Conservation (phyloP, 805 yeast genomes). For the Metahyphopichia silvanorum region DNA sequence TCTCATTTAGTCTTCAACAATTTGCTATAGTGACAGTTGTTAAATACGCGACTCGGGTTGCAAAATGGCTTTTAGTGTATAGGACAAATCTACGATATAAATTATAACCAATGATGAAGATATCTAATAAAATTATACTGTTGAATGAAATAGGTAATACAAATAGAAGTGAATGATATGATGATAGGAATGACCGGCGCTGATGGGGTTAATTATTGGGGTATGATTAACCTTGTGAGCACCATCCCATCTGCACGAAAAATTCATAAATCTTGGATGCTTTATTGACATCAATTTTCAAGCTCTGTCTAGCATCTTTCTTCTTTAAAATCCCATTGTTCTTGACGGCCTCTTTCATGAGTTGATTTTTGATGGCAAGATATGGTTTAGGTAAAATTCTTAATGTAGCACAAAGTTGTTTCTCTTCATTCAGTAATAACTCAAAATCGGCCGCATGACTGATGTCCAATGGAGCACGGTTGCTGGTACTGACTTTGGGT, state of each 20-base stretch:
- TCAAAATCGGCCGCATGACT: conserved; percentile 80
- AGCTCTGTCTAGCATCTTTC: conserved; percentile 77
- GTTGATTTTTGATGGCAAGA: conserved; percentile 82
- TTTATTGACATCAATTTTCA: conserved; percentile 82
- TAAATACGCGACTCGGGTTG: too few species aligned
- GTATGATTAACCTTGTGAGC: conserved; percentile 39
- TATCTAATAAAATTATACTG: too few species aligned
- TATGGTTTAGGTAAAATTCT: conserved; percentile 92
- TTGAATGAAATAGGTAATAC: too few species aligned
- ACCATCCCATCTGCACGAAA: conserved; percentile 91
- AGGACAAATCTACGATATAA: too few species aligned
- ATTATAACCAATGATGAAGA: too few species aligned
- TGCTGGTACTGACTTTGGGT: conserved; percentile 42
- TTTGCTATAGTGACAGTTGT: too few species aligned
- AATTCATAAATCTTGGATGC: conserved; percentile 89
- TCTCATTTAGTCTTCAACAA: too few species aligned
- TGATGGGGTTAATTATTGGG: too few species aligned
- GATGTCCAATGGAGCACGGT: conserved; percentile 58
- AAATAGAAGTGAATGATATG: too few species aligned
- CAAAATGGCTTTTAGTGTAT: too few species aligned
- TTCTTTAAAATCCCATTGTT: conserved; percentile 82
- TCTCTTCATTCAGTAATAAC: conserved; percentile 83
- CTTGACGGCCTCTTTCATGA: conserved; percentile 82
- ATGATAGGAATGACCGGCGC: too few species aligned
- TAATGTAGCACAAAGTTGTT: conserved; percentile 74